A percentile compares a stretch with the other conserved stretches of the same genome.
Conservation (phyloP, 176 grass and related monocot genomes). For the Phyllostachys edulis region DNA sequence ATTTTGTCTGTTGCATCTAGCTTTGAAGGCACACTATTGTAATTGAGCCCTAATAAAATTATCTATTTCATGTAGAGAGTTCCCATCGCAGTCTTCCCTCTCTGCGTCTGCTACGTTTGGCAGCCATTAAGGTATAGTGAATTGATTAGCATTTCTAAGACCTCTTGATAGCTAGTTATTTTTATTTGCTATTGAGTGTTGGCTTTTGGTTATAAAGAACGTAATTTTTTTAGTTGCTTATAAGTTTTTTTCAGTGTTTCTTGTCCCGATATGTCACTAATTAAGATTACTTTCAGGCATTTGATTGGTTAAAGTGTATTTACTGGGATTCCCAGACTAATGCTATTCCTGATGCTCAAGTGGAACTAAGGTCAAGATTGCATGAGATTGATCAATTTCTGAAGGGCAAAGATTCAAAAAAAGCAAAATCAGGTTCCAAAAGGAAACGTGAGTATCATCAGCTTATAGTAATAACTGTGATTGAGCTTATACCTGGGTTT, state of each 20-base stretch:
- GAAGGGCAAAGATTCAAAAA: conserved; percentile 44
- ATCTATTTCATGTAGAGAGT: conserved; percentile 59
- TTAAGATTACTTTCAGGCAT: conserved; percentile 67
- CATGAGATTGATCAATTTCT: conserved; percentile 49
- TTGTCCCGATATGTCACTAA: conserved; percentile 1
- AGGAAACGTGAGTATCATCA: conserved; percentile 60
- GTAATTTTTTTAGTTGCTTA: background rate
- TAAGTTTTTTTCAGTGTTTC: conserved; percentile 6
- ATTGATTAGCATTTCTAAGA: background rate
- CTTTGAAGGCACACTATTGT: background rate
- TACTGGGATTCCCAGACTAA: conserved; percentile 84
- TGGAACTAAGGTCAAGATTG: conserved; percentile 59
- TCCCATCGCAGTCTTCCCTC: conserved; percentile 85
- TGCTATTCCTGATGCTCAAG: conserved; percentile 68
- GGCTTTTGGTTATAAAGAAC: background rate
- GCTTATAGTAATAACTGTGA: conserved; percentile 23
- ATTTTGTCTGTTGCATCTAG: background rate
- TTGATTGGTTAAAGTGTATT: conserved; percentile 84
- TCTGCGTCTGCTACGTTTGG: conserved; percentile 59
- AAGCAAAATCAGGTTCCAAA: conserved; percentile 54
- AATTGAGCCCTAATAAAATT: conserved; percentile 16
- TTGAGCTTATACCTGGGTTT: conserved; percentile 7
- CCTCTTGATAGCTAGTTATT: background rate
- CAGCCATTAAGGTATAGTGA: conserved; percentile 66
- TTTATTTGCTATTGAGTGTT: background rate